Evolutionary conservation across 805 yeast species (phyloP).

Genomic region (Teunomyces pallodes): DNA sequence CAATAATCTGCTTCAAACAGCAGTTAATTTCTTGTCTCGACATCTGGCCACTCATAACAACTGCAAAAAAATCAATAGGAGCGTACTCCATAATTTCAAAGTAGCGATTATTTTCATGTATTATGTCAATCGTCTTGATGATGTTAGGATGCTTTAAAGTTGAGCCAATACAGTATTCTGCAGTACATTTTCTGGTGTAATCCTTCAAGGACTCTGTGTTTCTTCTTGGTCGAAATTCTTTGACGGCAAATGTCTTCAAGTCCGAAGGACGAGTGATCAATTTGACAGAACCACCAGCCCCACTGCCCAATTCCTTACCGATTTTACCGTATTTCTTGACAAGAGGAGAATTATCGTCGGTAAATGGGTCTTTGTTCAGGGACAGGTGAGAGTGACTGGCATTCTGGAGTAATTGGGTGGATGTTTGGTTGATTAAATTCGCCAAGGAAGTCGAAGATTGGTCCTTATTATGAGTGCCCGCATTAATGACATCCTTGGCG

Average conservation of each 20-base stretch:
- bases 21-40: conserved; percentile 79
- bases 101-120: conserved; percentile 67
- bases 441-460: conserved; percentile 38
- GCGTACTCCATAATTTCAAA: conserved; percentile 94
- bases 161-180: conserved; percentile 85
- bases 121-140: conserved; percentile 74
- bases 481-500: neutral
- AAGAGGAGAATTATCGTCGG: conserved; percentile 31
- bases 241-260: conserved; percentile 74
- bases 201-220: conserved; percentile 70
- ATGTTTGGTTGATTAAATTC: conserved; percentile 35
- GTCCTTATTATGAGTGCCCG: conserved; percentile 15
- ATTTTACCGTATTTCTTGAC: conserved; percentile 65
- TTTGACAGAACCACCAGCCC: conserved; percentile 88
- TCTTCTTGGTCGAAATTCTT: conserved; percentile 73
- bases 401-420: conserved; percentile 34
- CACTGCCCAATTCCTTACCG: conserved; percentile 76
- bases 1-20: conserved; percentile 69
- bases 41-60: conserved; percentile 84
- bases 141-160: conserved; percentile 80
- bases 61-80: conserved; percentile 80
- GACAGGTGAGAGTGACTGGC: conserved; percentile 31
- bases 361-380: conserved; percentile 31
- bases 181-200: conserved; percentile 82
- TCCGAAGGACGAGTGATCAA: conserved; percentile 66